Evolutionary conservation across 1,284 basidiomycete genomes (phyloP), one percentile per base, ranked within the genome.

Genomic region (Ganoderma meredithae): DNA sequence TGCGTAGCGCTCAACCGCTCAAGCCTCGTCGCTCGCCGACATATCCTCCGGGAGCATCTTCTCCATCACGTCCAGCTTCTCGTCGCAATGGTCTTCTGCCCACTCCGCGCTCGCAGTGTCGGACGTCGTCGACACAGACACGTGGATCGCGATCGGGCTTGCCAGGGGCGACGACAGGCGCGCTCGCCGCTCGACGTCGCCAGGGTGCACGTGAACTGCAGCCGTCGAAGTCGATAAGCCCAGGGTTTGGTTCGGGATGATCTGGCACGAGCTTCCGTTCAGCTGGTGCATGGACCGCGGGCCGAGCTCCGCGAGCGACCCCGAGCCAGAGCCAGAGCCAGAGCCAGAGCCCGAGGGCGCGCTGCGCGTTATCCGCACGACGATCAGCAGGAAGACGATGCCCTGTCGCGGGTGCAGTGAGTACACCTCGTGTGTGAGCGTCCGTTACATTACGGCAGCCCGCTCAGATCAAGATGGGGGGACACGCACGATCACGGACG

Each of bases 301-400:
- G 33, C 33, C 31, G 10, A 36, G 55, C 15, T 58, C 55, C 19
- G 33, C 27, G 55, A 33, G 33, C 33, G 55, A 15, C 12, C 33
- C 31, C 55, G 55, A 19, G 7, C 33, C 31, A 3, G 55, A 15
- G 12, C 33, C 31, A 33, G 55, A 7, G 17, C 33, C 31, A 3
- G 55, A 19, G 7, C 33, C 31, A 3, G 55, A 15, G 12, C 33
- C 31, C 55, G 55, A 7, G 17, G 55, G 17, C 8, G 33, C 55
- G n/a, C 39, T 58, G 55, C 27, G 31, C 13, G 55, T 19, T 58
- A 58, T 58, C 55, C 71, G 71, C 40, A 72, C 70, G 69, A 72
- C 70, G 56, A 72, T 72, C 27, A 72, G 63, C 44, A 69, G 66
- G 63, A 72, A 72, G 7, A 70, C 69, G 55, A 72, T 60, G 25